These are phyloP conservation scores for Cornus suecica DNA, from an alignment of 148 eudicot genomes.

Conservation along the genomic window DNA sequence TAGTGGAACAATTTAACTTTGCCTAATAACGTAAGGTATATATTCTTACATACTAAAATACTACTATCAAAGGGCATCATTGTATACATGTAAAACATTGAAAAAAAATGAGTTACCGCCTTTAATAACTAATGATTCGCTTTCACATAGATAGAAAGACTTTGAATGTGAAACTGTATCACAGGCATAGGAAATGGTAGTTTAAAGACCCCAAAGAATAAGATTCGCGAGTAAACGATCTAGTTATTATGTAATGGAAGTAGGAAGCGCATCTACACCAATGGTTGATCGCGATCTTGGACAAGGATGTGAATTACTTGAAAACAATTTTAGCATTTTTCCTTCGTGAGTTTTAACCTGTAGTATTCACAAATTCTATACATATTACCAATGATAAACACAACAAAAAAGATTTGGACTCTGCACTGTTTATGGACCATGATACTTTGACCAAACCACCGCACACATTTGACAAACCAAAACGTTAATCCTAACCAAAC, in stretches of 20 bases:
- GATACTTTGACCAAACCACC: background rate
- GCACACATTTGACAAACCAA: background rate
- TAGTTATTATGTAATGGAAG: background rate
- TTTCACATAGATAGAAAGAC: too few species aligned
- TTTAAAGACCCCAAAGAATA: too few species aligned
- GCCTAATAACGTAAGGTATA: background rate
- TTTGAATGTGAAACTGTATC: too few species aligned
- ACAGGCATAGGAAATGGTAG: too few species aligned
- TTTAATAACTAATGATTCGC: too few species aligned
- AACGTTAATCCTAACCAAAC: background rate
- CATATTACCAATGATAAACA: background rate
- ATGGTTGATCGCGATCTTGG: background rate
- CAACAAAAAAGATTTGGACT: too few species aligned
- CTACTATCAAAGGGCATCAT: too few species aligned
- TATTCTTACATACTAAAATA: too few species aligned
- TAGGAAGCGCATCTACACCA: background rate
- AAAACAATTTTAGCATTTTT: background rate
- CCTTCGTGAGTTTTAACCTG: background rate
- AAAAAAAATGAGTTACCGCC: too few species aligned
- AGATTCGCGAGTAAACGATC: too few species aligned
- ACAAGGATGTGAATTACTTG: background rate
- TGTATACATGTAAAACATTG: too few species aligned
- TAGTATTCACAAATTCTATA: background rate
- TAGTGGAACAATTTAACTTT: background rate
- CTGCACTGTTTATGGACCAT: background rate